Percentiles rank a stretch among this genome's conserved stretches.
Conservation (phyloP, 2,329 filamentous ascomycete genomes). For the Hymenoscyphus fructigenus region DNA sequence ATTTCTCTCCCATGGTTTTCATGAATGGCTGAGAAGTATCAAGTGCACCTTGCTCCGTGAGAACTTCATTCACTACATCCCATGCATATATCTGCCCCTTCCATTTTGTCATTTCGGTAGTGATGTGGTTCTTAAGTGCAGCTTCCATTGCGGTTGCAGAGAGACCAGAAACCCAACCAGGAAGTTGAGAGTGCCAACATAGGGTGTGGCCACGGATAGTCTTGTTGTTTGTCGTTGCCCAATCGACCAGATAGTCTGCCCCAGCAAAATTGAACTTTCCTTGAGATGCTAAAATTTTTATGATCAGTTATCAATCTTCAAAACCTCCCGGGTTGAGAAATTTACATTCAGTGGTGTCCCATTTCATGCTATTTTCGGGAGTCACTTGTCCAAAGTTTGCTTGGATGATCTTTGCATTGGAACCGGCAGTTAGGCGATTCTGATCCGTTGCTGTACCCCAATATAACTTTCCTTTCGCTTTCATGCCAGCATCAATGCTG, state of each 20-base stretch:
- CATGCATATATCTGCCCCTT: slow-evolving; percentile 63
- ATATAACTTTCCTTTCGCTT: slow-evolving; percentile 64
- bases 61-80: slow-evolving; percentile 64
- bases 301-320: not conserved
- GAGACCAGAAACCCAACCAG: slow-evolving; percentile 56
- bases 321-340: slow-evolving; percentile 5
- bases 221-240: slow-evolving; percentile 54
- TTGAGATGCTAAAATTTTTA: not conserved
- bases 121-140: slow-evolving; percentile 61
- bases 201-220: slow-evolving; percentile 63
- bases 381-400: slow-evolving; percentile 63
- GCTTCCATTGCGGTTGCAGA: slow-evolving; percentile 38
- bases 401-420: slow-evolving; percentile 55
- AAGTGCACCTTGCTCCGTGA: slow-evolving; percentile 42
- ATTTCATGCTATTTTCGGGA: slow-evolving; percentile 63
- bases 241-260: slow-evolving; percentile 59
- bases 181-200: slow-evolving; percentile 60
- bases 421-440: slow-evolving; percentile 47
- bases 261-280: slow-evolving; percentile 53
- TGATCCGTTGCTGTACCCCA: slow-evolving; percentile 59
- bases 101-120: slow-evolving; percentile 55
- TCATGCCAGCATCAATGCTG: slow-evolving; percentile 56
- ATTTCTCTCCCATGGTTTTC: slow-evolving; percentile 55
- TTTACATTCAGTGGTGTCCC: slow-evolving; percentile 53
- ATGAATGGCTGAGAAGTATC: slow-evolving; percentile 7